Conservation (phyloP, 2,329 filamentous ascomycete species). For the Diplodia seriata region DNA sequence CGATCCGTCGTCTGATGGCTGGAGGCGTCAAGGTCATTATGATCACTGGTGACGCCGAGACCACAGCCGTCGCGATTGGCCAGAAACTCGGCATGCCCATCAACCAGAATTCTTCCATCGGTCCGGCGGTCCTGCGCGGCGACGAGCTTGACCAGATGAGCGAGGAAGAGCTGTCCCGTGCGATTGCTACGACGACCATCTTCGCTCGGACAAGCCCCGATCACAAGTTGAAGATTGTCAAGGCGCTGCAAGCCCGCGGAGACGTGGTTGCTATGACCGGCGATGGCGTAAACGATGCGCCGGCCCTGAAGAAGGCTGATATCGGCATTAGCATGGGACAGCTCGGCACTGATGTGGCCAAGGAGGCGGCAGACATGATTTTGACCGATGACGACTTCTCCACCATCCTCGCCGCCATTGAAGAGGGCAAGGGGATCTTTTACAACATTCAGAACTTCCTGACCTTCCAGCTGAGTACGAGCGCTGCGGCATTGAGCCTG, state of each 20-base stretch:
- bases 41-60: slow-evolving; percentile 97
- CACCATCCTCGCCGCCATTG: slow-evolving; percentile 91
- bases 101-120: slow-evolving; percentile 62
- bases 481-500: slow-evolving; percentile 87
- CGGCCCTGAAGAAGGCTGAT: slow-evolving; percentile 94
- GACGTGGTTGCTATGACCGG: slow-evolving; percentile 99
- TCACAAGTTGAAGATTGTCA: slow-evolving; percentile 97
- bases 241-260: slow-evolving; percentile 86
- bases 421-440: slow-evolving; percentile 99
- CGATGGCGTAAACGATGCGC: slow-evolving; percentile 96
- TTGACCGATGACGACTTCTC: slow-evolving; percentile 88
- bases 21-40: slow-evolving; percentile 97
- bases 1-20: slow-evolving; percentile 87
- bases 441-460: slow-evolving; percentile 99
- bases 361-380: slow-evolving; percentile 95
- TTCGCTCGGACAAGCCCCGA: slow-evolving; percentile 97
- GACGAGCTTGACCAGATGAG: slow-evolving; percentile 95
- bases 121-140: slow-evolving; percentile 79
- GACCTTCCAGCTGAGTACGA: slow-evolving; percentile 97
- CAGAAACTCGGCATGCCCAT: slow-evolving; percentile 95
- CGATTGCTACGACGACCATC: slow-evolving; percentile 87
- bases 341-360: slow-evolving; percentile 94
- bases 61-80: slow-evolving; percentile 91
- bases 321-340: slow-evolving; percentile 98
- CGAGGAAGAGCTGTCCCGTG: slow-evolving; percentile 80